Conservation (phyloP, 2,329 filamentous ascomycete genomes). For the Ophiostoma montium region DNA sequence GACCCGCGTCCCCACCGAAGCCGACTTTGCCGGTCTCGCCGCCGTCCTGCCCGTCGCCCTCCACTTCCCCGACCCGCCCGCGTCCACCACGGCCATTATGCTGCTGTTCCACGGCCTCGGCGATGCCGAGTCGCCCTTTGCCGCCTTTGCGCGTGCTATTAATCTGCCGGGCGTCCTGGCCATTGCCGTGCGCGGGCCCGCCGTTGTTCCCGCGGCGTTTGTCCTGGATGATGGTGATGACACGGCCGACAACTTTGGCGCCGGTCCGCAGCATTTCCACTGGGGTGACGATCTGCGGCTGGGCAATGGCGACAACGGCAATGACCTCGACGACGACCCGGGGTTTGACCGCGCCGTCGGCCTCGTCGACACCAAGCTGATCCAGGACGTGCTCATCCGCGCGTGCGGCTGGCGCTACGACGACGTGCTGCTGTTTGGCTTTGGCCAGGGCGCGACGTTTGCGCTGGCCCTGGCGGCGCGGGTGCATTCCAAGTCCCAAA, state of each 20-base stretch:
- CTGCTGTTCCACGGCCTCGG: conserved; percentile 76
- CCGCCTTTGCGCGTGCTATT: conserved; percentile 52
- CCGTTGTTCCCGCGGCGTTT: conserved; percentile 51
- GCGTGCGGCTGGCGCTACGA: conserved; percentile 44
- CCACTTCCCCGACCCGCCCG: conserved; percentile 37
- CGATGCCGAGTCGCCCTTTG: conserved; percentile 57
- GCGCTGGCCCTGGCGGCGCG: conserved; percentile 40
- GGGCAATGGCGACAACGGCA: conserved; percentile 33
- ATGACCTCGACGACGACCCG: conserved; percentile 45
- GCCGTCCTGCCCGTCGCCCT: conserved; percentile 29
- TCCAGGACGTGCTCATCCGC: conserved; percentile 35
- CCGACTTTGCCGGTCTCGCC: conserved; percentile 33
- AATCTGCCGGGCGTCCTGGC: conserved; percentile 63
- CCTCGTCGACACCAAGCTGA: conserved; percentile 34
- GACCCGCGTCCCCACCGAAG: conserved; percentile 31
- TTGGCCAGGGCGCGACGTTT: conserved; percentile 52
- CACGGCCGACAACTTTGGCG: conserved; percentile 8
- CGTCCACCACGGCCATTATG: conserved; percentile 59
- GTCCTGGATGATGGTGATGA: conserved; percentile 27
- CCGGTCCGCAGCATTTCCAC: conserved; percentile 31
- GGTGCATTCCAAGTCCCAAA: no score
- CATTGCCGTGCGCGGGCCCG: conserved; percentile 59
- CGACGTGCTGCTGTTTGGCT: conserved; percentile 52
- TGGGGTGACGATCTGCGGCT: conserved; percentile 55
- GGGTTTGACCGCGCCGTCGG: conserved; percentile 38